Conservation (phyloP, 345 rosid genomes). For the Ricinus communis region DNA sequence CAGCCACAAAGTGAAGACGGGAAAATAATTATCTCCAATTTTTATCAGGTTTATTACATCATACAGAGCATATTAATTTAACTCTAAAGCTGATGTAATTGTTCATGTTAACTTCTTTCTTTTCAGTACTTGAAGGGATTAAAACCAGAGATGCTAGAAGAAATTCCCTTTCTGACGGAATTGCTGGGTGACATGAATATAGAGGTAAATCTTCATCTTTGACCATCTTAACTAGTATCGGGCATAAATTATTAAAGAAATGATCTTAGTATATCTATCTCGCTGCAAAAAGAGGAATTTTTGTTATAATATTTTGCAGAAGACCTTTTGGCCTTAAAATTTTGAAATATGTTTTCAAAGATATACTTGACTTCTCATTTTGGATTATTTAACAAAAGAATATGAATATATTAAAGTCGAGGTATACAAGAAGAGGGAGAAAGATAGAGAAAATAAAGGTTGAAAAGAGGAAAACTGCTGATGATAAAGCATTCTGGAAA, state of each 20-base stretch:
- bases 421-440: too few relatives aligned
- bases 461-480: too few relatives aligned
- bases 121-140: slow-evolving; percentile 60
- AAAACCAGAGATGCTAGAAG: slow-evolving; percentile 53
- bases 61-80: background rate
- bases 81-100: background rate
- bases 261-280: background rate
- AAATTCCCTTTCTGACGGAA: slow-evolving; percentile 57
- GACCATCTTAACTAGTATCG: background rate
- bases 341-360: background rate
- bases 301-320: background rate
- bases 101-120: slow-evolving; percentile 13
- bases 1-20: slow-evolving; percentile 63
- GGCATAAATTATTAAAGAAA: background rate
- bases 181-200: slow-evolving; percentile 43
- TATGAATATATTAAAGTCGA: too few relatives aligned
- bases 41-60: slow-evolving; percentile 43
- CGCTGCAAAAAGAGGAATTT: background rate
- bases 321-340: background rate
- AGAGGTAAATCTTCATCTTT: slow-evolving; percentile 47
- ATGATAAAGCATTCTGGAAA: too few relatives aligned
- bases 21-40: slow-evolving; percentile 61
- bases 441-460: too few relatives aligned
- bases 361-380: too few relatives aligned
- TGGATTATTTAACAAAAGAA: too few relatives aligned